These are phyloP conservation scores for Prunella vulgaris DNA, from an alignment of 257 asterid genomes.

Conservation along the genomic window DNA sequence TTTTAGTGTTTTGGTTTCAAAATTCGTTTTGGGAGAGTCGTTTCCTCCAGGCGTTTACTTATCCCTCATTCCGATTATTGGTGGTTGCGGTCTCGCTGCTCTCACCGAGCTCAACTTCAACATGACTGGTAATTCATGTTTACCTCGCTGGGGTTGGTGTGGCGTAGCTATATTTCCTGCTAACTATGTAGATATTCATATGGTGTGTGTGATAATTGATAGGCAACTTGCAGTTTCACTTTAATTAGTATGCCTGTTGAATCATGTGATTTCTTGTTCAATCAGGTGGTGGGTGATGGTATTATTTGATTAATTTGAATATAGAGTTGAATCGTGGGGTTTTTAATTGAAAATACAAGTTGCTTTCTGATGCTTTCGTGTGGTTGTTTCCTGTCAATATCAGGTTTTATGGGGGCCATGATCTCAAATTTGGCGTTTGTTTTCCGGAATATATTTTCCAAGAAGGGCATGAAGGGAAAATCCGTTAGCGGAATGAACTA, in stretches of 20 bases:
- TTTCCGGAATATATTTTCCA: conserved; percentile 90
- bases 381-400: conserved; percentile 44
- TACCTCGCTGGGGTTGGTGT: neutral
- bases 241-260: neutral
- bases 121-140: conserved; percentile 65
- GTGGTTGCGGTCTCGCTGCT: conserved; percentile 88
- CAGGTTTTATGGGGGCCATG: conserved; percentile 99
- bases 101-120: conserved; percentile 92
- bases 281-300: conserved; percentile 11
- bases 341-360: conserved; percentile 16
- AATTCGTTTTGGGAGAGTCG: conserved; percentile 72
- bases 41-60: conserved; percentile 74
- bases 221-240: conserved; percentile 10
- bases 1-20: conserved; percentile 86
- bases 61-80: conserved; percentile 83
- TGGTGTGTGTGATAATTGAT: neutral
- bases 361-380: conserved; percentile 28
- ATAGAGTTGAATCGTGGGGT: neutral
- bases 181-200: neutral
- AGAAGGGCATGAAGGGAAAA: conserved; percentile 98
- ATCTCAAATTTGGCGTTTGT: conserved; percentile 95
- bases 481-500: conserved; percentile 97
- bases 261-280: conserved; percentile 22
- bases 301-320: conserved; percentile 11
- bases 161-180: neutral